Conservation (phyloP, 2,329 filamentous ascomycete genomes). For the Epicoccum sorghinum region DNA sequence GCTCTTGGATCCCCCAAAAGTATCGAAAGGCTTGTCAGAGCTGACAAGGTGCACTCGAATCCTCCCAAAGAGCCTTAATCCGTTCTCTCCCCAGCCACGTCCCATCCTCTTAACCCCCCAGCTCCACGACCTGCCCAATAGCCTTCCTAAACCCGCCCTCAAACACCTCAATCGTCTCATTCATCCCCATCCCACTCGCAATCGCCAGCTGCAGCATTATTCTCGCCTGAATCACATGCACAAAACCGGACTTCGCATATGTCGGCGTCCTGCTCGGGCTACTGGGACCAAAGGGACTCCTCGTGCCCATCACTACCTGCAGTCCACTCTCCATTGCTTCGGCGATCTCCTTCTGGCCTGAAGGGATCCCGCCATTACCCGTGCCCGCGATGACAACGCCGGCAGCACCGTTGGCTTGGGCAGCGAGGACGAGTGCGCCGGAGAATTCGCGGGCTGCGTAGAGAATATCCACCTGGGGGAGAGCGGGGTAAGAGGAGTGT, state of each 20-base stretch:
- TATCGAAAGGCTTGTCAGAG: too few species aligned
- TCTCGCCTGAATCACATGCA: conserved; percentile 21
- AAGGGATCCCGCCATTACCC: conserved; percentile 34
- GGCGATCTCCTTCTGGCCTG: conserved; percentile 10
- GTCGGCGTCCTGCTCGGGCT: neutral
- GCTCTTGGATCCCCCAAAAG: too few species aligned
- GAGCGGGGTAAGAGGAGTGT: conserved; percentile 21
- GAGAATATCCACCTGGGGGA: conserved; percentile 40
- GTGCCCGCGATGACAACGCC: conserved; percentile 38
- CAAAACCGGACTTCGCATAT: neutral
- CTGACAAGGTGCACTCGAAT: too few species aligned
- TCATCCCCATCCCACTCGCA: conserved; percentile 37
- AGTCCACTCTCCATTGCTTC: neutral
- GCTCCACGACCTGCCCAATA: conserved; percentile 21
- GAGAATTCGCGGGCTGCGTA: conserved; percentile 39
- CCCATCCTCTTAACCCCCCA: too few species aligned
- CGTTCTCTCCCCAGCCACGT: too few species aligned
- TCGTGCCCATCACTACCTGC: neutral
- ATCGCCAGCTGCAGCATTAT: conserved; percentile 40
- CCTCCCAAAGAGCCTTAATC: too few species aligned
- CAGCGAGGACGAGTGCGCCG: conserved; percentile 31
- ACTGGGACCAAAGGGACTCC: conserved; percentile 1
- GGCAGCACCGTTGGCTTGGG: conserved; percentile 29
- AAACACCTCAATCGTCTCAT: conserved; percentile 36
- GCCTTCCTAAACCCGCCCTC: conserved; percentile 32